Percentiles rank a stretch among this genome's conserved stretches.
Evolutionary conservation across 2,329 filamentous ascomycete species (phyloP).

Genomic region (Colletotrichum sp.): DNA sequence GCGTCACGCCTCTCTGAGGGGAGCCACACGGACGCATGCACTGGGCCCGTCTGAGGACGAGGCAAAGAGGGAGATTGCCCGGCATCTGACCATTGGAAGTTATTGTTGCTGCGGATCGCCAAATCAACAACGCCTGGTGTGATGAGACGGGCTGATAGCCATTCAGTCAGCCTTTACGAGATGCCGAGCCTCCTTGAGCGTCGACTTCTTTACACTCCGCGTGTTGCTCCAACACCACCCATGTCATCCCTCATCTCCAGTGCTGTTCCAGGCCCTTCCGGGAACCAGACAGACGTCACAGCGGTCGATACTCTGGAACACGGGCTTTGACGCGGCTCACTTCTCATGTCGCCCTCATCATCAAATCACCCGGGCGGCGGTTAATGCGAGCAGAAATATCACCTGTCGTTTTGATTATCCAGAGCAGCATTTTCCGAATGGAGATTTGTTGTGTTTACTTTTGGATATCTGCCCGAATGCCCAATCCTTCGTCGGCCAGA

Average conservation of each 20-base stretch:
- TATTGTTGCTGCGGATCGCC: not conserved
- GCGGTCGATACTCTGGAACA: conserved; percentile 8
- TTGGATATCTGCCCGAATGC: not conserved
- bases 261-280: not conserved
- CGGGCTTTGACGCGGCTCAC: conserved; percentile 11
- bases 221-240: conserved; percentile 3
- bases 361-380: not conserved
- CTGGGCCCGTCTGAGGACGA: conserved; percentile 10
- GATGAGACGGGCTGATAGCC: not conserved
- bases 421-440: not conserved
- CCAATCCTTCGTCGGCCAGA: not conserved
- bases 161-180: not conserved
- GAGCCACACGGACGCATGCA: not conserved
- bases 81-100: not conserved
- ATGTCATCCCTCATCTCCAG: conserved; percentile 3
- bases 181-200: conserved; percentile 8
- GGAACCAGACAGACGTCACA: not conserved
- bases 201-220: not conserved
- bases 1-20: not conserved
- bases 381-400: not conserved
- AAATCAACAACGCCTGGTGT: not conserved
- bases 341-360: not conserved
- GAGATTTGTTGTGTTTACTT: not conserved
- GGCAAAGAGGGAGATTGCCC: not conserved
- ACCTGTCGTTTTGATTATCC: not conserved